Base-by-base conservation (phyloP, 352 stramenopile genomes). In the Phytophthora rubi region DNA sequence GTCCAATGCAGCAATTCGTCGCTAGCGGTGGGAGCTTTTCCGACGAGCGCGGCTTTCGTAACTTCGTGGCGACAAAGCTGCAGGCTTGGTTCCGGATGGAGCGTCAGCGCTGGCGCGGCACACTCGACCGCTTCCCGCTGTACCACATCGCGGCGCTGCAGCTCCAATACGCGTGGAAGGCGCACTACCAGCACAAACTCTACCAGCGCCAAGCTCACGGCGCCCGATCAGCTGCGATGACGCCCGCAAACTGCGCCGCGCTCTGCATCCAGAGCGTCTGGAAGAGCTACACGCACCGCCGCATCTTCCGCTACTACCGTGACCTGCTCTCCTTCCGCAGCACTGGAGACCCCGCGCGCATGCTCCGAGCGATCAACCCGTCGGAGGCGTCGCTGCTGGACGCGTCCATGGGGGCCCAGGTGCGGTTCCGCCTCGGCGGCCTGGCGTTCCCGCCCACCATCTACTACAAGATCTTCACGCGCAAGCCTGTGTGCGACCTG, bases 381-480 rank as follows among this genome's bases (percentile, higher is more conserved):
- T 65, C 67, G 0, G 91, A 97, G 53, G 89, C 91, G 0, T 71
- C 63, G 23, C 62, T 97, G 13, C 64, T 97, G 32, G 91, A 97
- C 62, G 79, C 80, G 12, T 86, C 92, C n/a, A 93, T 95, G 75
- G 81, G 83, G 0, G 86, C 86, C 0, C 80, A 90, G 53, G 85
- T 98, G 28, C 89, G 90, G 1, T 97, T 98, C 62, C 86, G 93
- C 2, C 82, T 98, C 37, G 93, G 93, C 2, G 92, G 93, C 0
- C 62, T 89, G 49, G 80, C 75, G 4, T 98, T 98, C 73, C 93
- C 93, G 7, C 93, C 93, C n/a, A 93, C 86, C 16, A 97, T 98
- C 54, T 98, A 98, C 85, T 98, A 98, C 85, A 98, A 98, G 76
- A 93, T 98, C 66, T 97, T 95, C 73, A 96, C 90, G 16, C 84